These are phyloP conservation scores for Rhodotorula diobovata DNA, from an alignment of 768 basidiomycete genomes.

Conservation along the genomic window DNA sequence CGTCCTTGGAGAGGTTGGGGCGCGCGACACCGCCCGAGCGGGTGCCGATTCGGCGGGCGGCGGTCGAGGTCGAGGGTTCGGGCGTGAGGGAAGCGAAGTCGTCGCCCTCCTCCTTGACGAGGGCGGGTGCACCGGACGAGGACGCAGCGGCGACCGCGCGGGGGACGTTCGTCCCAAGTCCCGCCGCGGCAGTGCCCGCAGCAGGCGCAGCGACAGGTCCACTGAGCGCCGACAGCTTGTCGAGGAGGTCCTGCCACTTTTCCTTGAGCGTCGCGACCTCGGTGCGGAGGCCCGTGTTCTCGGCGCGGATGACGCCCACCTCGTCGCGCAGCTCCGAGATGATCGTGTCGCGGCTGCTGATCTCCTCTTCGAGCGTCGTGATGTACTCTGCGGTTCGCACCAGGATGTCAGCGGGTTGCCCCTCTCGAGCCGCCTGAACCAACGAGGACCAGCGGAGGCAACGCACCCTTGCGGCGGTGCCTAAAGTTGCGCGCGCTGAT, in stretches of 20 bases:
- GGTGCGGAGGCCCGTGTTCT: constrained; percentile 41
- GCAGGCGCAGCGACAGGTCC: not conserved
- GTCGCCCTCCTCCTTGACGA: constrained; percentile 29
- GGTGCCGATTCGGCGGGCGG: constrained; percentile 28
- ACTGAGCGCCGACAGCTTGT: constrained; percentile 34
- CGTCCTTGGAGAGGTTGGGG: constrained; percentile 49
- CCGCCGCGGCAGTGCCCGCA: not conserved
- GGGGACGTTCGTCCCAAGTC: constrained; percentile 34
- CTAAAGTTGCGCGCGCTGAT: constrained; percentile 54
- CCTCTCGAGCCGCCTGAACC: too few relatives aligned
- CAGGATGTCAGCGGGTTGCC: not conserved
- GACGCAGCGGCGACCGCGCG: constrained; percentile 20
- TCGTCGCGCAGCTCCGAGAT: constrained; percentile 51
- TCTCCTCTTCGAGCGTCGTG: constrained; percentile 83
- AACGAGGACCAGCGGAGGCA: too few relatives aligned
- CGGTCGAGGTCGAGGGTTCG: constrained; percentile 30
- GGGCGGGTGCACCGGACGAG: not conserved
- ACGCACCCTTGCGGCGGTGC: constrained; percentile 50
- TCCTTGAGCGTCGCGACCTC: constrained; percentile 50
- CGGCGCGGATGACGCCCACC: constrained; percentile 29
- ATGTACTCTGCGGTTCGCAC: constrained; percentile 61
- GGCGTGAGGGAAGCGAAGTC: constrained; percentile 13
- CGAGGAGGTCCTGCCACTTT: constrained; percentile 43
- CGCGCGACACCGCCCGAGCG: constrained; percentile 35
- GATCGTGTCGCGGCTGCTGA: constrained; percentile 83